Conservation (phyloP, 768 basidiomycete species). For the Candolleomyces eurysporus region DNA sequence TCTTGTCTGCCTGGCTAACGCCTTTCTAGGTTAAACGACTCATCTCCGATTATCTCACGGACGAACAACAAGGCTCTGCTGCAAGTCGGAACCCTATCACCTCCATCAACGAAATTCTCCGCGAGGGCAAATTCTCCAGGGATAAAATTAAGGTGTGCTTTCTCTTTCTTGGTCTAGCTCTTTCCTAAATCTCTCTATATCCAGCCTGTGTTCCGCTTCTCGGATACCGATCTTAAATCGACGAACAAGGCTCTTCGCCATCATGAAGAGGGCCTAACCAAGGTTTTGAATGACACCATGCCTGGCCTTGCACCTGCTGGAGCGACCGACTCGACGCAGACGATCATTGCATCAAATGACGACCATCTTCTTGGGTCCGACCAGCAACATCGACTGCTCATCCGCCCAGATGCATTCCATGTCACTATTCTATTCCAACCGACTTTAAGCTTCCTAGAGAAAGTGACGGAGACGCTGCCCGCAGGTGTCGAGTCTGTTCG, state of each 20-base stretch:
- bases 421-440: constrained; percentile 94
- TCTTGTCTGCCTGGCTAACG: constrained; percentile 5
- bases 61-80: constrained; percentile 79
- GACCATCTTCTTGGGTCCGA: constrained; percentile 71
- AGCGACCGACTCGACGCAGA: constrained; percentile 60
- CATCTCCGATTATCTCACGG: constrained; percentile 87
- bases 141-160: constrained; percentile 72
- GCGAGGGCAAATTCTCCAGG: constrained; percentile 75
- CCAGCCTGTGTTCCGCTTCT: constrained; percentile 87
- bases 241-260: constrained; percentile 63
- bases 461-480: constrained; percentile 70
- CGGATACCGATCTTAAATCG: constrained; percentile 80
- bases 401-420: constrained; percentile 92
- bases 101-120: constrained; percentile 91
- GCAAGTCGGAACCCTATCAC: constrained; percentile 85
- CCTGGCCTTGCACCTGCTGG: constrained; percentile 85
- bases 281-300: constrained; percentile 84
- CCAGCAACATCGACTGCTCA: constrained; percentile 81
- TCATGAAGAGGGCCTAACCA: constrained; percentile 84
- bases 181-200: background rate
- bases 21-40: constrained; percentile 69
- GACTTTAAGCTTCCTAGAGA: constrained; percentile 79
- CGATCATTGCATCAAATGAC: constrained; percentile 58
- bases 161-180: background rate
- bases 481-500: constrained; percentile 63